Base-by-base conservation (phyloP, 75 land plant species). In the Cupressus sempervirens region DNA sequence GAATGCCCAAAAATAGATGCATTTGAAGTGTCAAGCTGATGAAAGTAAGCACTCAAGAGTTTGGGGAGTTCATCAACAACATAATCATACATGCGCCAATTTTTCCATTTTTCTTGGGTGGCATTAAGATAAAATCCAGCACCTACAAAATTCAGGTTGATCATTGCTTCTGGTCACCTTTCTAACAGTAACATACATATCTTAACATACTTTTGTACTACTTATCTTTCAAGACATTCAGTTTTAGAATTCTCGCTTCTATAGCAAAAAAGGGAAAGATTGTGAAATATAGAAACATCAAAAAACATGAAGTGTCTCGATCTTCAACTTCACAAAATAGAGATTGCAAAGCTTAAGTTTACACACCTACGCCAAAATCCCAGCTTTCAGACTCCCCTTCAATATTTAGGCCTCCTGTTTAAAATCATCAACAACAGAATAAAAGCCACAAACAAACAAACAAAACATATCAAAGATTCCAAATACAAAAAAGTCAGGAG, bases 111-210 rank as follows among this genome's bases (percentile, higher is more conserved):
- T 90, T 93, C 95, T 86, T 96, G 90, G 30, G 98, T 96, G 18
- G 98, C 99, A 93, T 98, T 96, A 36, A 98, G 88, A 89, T 98
- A 98, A 91, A 96, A 98, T 45, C 99, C 98, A 87, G 99, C 99
- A 85, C 98, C 99, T 97, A 86, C 0, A 75, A 38, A 16, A 86
- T 68, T n/a, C 84, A 84, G 43, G 26, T 34, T 50, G 36, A 34
- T 52, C 83, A 82, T 34, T 82, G 83, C 40, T 15, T n/a, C 23
- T 12, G 20, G 13, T 30, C n/a, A 38, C 62, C 3, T 79, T 45
- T 79, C 12, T 26, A 79, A 79, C 46, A 79, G n/a, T n/a, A 14
- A 29, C 11, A 18, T 76, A 36, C 2, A 2, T 76, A 46, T 8
- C 48, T 46, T 46, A 7, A 46, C 7, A 0, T 46, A 46, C 10